Evolutionary conservation across 768 basidiomycete species (phyloP), one percentile per base, ranked within the genome.

Genomic region (Termitomyces sp.): DNA sequence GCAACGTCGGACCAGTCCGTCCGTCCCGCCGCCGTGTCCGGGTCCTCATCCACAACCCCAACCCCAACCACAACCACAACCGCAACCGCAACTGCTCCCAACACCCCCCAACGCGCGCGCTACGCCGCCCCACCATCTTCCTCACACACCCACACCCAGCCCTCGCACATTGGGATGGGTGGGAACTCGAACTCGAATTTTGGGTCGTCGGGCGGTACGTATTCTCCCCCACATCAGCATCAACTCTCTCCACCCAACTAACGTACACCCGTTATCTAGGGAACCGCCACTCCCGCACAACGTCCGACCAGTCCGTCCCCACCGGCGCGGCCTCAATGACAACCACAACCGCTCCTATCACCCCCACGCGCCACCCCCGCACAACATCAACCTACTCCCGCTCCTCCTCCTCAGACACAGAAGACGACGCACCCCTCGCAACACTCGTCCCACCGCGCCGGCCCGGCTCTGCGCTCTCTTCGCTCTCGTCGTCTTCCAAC

Each of bases 371-470:
- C 2, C 28, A 54, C 40, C 39, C 50, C n/a, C n/a, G n/a, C n/a
- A n/a, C n/a, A 50, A 40, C 44, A 48, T 51, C 46, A n/a, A 35
- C 35, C 36, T 42, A 39, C 7, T 40, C 59, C 22, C 18, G n/a
- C 55, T 15, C 3, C 36, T 46, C 59, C 38, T 42, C 48, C 65
- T 78, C 78, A 1, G 38, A 40, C 39, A 48, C 58, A 1, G 38
- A 82, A 80, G 85, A 84, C 56, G 82, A 89, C 60, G 81, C 85
- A 2, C 91, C 90, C 13, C 78, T 93, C 39, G 86, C 88, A 0
- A 78, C 75, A 1, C 76, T 91, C 39, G 74, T 89, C 7, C 77
- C 78, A 0, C 89, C 90, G 12, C 81, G 78, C 52, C 80, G 91
- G 39, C 89, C 90, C 16, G 89, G 87, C 18, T 89, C 87, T 64